phyloP scores from a whole-genome alignment of 73 alveolate genomes.

The Symbiodinium pilosum region DNA sequence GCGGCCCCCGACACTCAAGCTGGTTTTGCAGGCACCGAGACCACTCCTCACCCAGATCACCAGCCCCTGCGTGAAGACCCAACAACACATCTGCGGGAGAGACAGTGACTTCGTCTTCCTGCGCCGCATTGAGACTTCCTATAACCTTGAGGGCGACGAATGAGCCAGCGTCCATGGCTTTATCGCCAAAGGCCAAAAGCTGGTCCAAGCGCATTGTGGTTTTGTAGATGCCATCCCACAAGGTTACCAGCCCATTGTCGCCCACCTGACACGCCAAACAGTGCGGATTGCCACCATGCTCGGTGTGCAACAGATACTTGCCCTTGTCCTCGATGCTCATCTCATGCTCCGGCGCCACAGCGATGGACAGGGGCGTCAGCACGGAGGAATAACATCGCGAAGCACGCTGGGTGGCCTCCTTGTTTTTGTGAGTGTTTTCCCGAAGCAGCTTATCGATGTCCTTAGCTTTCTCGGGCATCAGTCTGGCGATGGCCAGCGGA shows the following conservation, averaged over 20 bases:
- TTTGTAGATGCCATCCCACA: not conserved
- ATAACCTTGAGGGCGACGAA: not conserved
- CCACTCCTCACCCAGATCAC: not conserved
- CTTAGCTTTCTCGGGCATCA: not conserved
- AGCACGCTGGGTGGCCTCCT: not conserved
- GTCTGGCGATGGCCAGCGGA: not conserved
- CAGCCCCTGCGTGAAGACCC: slow-evolving; percentile 2
- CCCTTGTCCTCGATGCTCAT: not conserved
- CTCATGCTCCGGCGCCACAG: not conserved
- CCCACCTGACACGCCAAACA: not conserved
- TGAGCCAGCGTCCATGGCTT: not conserved
- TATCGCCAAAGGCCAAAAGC: not conserved
- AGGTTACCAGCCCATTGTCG: not conserved
- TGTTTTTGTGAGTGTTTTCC: not conserved
- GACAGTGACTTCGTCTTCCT: not conserved
- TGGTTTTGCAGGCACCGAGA: not conserved
- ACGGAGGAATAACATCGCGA: not conserved
- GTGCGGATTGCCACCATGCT: not conserved
- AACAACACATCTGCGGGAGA: not conserved
- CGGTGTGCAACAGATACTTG: not conserved
- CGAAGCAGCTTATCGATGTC: not conserved
- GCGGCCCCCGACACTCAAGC: not conserved
- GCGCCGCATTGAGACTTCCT: not conserved
- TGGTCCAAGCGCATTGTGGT: not conserved
- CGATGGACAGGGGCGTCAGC: not conserved